Conservation (phyloP, 1,284 basidiomycete species). For the Tylopilus sp. region DNA sequence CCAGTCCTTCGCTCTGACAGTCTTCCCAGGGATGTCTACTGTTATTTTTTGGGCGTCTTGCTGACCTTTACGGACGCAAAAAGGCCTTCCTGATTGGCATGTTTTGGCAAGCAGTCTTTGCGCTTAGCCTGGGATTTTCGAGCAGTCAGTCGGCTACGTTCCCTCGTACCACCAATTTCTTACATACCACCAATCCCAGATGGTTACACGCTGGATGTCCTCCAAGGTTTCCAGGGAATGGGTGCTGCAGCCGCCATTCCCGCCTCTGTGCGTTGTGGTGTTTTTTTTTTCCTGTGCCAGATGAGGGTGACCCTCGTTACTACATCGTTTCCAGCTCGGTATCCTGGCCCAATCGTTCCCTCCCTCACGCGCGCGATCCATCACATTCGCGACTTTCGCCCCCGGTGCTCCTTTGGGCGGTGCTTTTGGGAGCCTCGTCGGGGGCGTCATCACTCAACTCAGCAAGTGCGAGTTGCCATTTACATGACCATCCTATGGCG, state of each 20-base stretch:
- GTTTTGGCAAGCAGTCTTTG: slow-evolving; percentile 43
- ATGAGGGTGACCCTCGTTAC: neutral
- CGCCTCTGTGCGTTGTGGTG: slow-evolving; percentile 48
- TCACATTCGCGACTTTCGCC: slow-evolving; percentile 74
- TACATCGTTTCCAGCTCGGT: slow-evolving; percentile 49
- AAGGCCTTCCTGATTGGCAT: slow-evolving; percentile 58
- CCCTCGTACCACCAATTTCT: neutral
- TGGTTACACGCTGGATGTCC: slow-evolving; percentile 55
- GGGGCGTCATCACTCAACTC: slow-evolving; percentile 69
- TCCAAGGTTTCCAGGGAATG: slow-evolving; percentile 68
- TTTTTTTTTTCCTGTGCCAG: neutral
- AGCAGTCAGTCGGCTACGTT: slow-evolving; percentile 36
- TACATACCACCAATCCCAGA: slow-evolving; percentile 33
- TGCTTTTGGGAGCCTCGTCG: slow-evolving; percentile 63
- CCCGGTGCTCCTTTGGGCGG: slow-evolving; percentile 80
- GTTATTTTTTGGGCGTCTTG: slow-evolving; percentile 65
- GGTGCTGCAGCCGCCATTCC: slow-evolving; percentile 69
- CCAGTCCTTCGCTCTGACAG: slow-evolving; percentile 11
- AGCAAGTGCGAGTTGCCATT: slow-evolving; percentile 35
- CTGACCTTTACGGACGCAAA: slow-evolving; percentile 71
- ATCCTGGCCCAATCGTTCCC: slow-evolving; percentile 76
- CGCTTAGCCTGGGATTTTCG: slow-evolving; percentile 54
- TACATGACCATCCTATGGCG: neutral
- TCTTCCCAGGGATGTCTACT: slow-evolving; percentile 63
- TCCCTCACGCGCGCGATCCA: slow-evolving; percentile 58